phyloP scores from a whole-genome alignment of 345 rosid genomes.

The Lepidium didymum region DNA sequence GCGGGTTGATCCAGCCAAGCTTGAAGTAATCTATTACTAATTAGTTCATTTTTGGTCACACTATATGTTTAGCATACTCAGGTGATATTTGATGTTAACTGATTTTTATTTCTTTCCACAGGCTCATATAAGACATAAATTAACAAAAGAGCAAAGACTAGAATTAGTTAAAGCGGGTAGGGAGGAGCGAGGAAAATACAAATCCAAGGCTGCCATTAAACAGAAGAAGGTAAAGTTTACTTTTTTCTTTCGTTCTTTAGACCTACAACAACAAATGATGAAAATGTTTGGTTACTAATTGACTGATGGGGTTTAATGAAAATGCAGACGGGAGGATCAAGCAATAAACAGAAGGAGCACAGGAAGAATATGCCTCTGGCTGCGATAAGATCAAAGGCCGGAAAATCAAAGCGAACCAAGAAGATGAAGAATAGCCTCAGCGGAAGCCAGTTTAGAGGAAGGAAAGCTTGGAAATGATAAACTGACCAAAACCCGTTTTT shows the following conservation, averaged over 20 bases:
- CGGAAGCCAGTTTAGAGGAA: constrained; percentile 80
- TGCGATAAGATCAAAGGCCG: constrained; percentile 59
- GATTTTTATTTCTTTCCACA: background rate
- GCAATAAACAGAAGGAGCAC: constrained; percentile 86
- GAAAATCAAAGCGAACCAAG: constrained; percentile 45
- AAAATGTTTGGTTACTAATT: background rate
- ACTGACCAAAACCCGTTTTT: background rate
- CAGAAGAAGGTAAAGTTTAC: constrained; percentile 60
- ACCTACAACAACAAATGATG: background rate
- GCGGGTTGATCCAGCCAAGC: constrained; percentile 80
- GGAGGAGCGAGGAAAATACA: constrained; percentile 71
- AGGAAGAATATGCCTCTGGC: constrained; percentile 79
- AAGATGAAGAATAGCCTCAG: constrained; percentile 34
- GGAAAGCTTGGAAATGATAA: constrained; percentile 75
- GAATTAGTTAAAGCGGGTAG: constrained; percentile 81
- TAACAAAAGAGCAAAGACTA: constrained; percentile 76
- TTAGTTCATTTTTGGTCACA: constrained; percentile 1
- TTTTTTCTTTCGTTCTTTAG: background rate
- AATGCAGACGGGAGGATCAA: constrained; percentile 67
- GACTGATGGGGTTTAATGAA: background rate
- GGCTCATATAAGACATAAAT: constrained; percentile 78
- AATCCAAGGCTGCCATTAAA: constrained; percentile 63
- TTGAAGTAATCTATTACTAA: constrained; percentile 57
- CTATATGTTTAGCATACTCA: background rate
- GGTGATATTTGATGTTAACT: background rate